Conservation (phyloP, 2,329 filamentous ascomycete genomes). For the Sclerotinia borealis region DNA sequence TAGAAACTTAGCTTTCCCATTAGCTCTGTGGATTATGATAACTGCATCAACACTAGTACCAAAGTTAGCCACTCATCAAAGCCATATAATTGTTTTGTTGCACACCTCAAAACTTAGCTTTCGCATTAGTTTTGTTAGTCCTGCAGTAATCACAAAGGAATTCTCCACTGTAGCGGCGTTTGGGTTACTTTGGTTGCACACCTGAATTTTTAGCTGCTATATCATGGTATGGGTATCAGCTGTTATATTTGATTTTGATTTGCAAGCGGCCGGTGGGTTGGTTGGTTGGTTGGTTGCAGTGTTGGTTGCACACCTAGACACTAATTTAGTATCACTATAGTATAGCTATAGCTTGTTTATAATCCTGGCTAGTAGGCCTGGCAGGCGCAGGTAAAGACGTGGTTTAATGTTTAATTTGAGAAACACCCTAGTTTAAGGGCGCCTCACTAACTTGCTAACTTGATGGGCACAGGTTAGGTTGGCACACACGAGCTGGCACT, state of each 20-base stretch:
- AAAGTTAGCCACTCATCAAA: background rate
- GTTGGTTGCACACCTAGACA: background rate
- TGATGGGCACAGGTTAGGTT: no score
- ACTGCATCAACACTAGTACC: background rate
- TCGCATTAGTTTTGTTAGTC: background rate
- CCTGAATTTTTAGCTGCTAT: background rate
- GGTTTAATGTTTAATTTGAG: background rate
- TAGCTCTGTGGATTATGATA: background rate
- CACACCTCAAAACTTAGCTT: conserved; percentile 11
- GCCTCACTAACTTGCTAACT: background rate
- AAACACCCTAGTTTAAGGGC: background rate
- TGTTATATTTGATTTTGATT: no score
- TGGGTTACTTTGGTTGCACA: background rate
- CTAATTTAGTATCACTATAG: background rate
- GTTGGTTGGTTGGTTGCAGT: no score
- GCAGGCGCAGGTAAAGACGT: no score
- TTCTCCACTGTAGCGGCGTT: background rate
- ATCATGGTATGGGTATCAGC: no score
- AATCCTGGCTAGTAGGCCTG: background rate
- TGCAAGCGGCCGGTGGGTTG: no score
- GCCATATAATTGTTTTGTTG: conserved; percentile 1
- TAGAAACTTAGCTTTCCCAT: background rate
- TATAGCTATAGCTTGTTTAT: background rate
- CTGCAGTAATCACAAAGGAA: background rate
- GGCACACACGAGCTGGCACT: no score